phyloP scores from a whole-genome alignment of 140 eudicot species.

The Cichorium intybus region DNA sequence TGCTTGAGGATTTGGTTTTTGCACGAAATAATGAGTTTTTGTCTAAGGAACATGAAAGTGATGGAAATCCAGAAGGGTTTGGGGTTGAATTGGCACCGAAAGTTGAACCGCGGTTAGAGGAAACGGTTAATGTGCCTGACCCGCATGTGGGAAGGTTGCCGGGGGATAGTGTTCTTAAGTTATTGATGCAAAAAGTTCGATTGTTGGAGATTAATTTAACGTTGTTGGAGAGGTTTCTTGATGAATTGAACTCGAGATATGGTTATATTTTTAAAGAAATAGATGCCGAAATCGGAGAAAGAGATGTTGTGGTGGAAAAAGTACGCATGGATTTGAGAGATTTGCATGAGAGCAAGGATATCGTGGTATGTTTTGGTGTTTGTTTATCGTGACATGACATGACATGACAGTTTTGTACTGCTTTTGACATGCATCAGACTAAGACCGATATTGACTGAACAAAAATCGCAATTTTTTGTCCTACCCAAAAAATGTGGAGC shows the following conservation, averaged over 20 bases:
- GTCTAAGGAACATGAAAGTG: conserved; percentile 34
- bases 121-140: conserved; percentile 51
- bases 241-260: conserved; percentile 77
- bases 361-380: conserved; percentile 45
- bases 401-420: not conserved
- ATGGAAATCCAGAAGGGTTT: conserved; percentile 32
- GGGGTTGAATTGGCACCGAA: conserved; percentile 43
- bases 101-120: conserved; percentile 26
- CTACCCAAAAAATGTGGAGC: not conserved
- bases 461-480: not conserved
- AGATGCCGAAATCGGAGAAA: conserved; percentile 65
- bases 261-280: conserved; percentile 76
- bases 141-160: conserved; percentile 84
- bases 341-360: conserved; percentile 62
- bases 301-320: conserved; percentile 57
- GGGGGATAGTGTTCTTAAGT: conserved; percentile 91
- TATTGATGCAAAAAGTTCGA: conserved; percentile 88
- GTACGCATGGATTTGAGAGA: conserved; percentile 54
- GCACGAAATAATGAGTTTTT: conserved; percentile 54
- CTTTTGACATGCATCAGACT: too few species aligned
- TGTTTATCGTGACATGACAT: not conserved
- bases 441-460: too few species aligned
- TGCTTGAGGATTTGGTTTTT: conserved; percentile 89
- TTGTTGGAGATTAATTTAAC: conserved; percentile 77
- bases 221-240: conserved; percentile 77